phyloP scores from a whole-genome alignment of 192 early-diverging fungal genomes.

The Globomyces pollinis-pini region DNA sequence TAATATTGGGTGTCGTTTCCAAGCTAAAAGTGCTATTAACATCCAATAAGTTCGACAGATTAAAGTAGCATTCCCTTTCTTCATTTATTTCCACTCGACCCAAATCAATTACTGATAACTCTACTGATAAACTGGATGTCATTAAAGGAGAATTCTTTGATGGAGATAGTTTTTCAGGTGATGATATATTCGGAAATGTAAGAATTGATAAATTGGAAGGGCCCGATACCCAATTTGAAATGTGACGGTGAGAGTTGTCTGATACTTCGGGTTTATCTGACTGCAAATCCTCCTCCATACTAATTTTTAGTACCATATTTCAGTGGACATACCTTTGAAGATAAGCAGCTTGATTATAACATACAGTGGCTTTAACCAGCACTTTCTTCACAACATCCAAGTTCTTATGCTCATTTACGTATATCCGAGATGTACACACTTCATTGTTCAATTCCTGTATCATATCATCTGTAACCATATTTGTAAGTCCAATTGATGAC shows the following conservation, averaged over 20 bases:
- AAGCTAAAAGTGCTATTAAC: background rate
- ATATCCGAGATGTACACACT: constrained; percentile 46
- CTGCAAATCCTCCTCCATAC: background rate
- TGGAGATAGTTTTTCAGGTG: no score
- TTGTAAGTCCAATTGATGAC: background rate
- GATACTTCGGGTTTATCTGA: background rate
- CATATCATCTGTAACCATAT: background rate
- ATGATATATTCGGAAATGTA: no score
- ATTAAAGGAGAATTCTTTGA: background rate
- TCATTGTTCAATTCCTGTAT: constrained; percentile 18
- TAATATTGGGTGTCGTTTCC: background rate
- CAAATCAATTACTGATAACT: constrained; percentile 39
- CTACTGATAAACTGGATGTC: constrained; percentile 15
- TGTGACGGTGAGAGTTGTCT: no score
- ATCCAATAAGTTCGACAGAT: constrained; percentile 17
- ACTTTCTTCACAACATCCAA: constrained; percentile 67
- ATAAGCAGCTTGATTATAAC: constrained; percentile 20
- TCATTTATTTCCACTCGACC: constrained; percentile 40
- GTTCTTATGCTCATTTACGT: constrained; percentile 77
- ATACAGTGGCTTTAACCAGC: constrained; percentile 51
- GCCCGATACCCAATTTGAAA: no score
- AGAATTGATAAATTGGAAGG: no score
- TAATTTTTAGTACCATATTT: background rate
- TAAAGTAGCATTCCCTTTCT: constrained; percentile 48
- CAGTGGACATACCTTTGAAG: background rate